These are phyloP conservation scores for Candida railenensis DNA, from an alignment of 805 yeast species.

Conservation along the genomic window DNA sequence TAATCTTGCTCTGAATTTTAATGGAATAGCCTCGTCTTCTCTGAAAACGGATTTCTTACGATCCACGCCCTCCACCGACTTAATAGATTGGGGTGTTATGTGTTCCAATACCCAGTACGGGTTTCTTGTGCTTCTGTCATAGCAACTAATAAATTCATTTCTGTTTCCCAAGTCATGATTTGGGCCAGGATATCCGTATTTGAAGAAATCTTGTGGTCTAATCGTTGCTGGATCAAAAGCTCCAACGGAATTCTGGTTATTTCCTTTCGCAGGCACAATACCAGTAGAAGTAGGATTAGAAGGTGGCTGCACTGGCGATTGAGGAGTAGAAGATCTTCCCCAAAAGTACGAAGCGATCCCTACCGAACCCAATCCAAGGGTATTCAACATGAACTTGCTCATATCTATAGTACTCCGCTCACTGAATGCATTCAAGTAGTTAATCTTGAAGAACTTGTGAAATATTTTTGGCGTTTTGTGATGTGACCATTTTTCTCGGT, in stretches of 20 bases:
- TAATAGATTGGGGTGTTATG: conserved; percentile 70
- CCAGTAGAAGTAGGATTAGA: conserved; percentile 10
- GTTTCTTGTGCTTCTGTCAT: conserved; percentile 78
- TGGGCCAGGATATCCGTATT: conserved; percentile 95
- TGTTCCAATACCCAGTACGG: conserved; percentile 93
- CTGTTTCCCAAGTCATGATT: conserved; percentile 76
- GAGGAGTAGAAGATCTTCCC: conserved; percentile 27
- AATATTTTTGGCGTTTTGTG: no score
- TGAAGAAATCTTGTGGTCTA: conserved; percentile 78
- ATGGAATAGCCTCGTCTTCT: conserved; percentile 85
- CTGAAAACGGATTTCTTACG: conserved; percentile 78
- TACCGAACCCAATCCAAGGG: conserved; percentile 36
- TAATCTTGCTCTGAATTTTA: conserved; percentile 68
- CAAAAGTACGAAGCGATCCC: conserved; percentile 41
- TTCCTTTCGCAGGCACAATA: conserved; percentile 8
- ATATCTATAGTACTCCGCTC: conserved; percentile 14
- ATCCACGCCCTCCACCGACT: conserved; percentile 55
- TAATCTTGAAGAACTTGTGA: no score
- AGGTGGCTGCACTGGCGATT: conserved; percentile 11
- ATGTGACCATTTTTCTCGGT: no score
- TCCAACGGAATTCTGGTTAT: conserved; percentile 4
- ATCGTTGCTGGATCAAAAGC: conserved; percentile 39
- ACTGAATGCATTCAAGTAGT: no score
- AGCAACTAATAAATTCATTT: conserved; percentile 80
- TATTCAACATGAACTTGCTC: conserved; percentile 27